phyloP scores from a whole-genome alignment of 139 green algal species.

The Asterochloris erici region DNA sequence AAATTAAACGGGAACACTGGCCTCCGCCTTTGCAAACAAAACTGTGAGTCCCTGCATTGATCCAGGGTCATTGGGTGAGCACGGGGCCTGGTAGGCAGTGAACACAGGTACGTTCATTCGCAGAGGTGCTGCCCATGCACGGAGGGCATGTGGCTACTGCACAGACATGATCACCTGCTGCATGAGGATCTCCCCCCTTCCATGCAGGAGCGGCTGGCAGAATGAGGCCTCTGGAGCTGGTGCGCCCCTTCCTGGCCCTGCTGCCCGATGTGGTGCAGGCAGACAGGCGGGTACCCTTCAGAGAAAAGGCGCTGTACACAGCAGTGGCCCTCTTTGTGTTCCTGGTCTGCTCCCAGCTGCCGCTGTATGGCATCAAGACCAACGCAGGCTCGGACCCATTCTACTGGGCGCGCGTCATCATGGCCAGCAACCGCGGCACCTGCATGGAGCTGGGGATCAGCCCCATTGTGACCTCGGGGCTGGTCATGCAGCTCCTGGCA shows the following conservation, averaged over 20 bases:
- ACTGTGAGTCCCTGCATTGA: too few species aligned
- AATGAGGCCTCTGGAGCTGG: constrained; percentile 71
- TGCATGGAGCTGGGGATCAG: constrained; percentile 98
- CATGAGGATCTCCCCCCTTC: not conserved
- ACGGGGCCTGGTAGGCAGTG: too few species aligned
- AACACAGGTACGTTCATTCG: too few species aligned
- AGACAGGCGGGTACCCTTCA: constrained; percentile 75
- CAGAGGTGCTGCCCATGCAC: too few species aligned
- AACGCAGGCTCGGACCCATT: constrained; percentile 88
- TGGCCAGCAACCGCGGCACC: constrained; percentile 94
- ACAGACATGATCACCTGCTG: too few species aligned
- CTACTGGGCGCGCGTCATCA: constrained; percentile 97
- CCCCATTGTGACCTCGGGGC: constrained; percentile 94
- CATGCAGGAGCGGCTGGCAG: not conserved
- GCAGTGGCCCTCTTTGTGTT: constrained; percentile 95
- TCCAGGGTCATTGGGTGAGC: too few species aligned
- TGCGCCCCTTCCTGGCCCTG: constrained; percentile 82
- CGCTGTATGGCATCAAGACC: constrained; percentile 96
- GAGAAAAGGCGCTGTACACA: constrained; percentile 91
- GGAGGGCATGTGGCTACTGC: too few species aligned
- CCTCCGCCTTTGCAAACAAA: too few species aligned
- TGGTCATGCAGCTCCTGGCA: constrained; percentile 97
- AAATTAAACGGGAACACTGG: too few species aligned
- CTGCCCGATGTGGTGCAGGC: constrained; percentile 82
- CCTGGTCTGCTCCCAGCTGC: constrained; percentile 96